Base-by-base conservation (phyloP, 2,329 filamentous ascomycete species). In the Fusarium sambucinum region DNA sequence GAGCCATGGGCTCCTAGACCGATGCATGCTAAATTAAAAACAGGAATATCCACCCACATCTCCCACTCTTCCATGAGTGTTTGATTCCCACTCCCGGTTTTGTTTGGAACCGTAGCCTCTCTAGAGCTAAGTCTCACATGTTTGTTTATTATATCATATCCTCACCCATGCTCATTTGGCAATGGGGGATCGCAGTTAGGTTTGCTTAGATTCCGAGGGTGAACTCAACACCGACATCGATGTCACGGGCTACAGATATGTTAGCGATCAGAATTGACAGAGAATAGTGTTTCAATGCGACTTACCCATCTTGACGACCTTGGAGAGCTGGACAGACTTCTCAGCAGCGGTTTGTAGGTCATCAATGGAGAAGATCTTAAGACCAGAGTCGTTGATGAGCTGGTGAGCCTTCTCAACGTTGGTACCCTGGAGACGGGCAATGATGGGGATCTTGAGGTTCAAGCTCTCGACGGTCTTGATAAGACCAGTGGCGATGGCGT, bases 301-400 rank as follows among this genome's bases (percentile, higher is more conserved):
- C 90, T 85, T 84, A 92, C 90, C 93, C 90, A 97, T 92, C 90
- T 98, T 98, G 77, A 99, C 96, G 73, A 99, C 92, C 89, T 97
- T 98, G 76, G 94, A 97, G 82, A 99, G 95, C 83, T 99, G 95
- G 71, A 99, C 96, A 30, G 94, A 92, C 88, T 97, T 98, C 89
- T 98, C 96, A 70, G 96, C 96, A 41, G 96, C 96, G 79, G 84
- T 96, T 85, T 99, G 96, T 76, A 99, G 89, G 84, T 99, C 96
- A 79, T 98, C 95, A 68, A 99, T 98, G 77, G 93, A 96, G 88
- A 99, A 99, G 83, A 99, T 99, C 91, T 99, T 99, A 78, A 99
- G 89, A 75, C 96, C 94, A 55, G 94, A 96, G 80, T 99, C 94
- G 86, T 96, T 97, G 85, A 99, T 94, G 85, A 86, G 83, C 86